phyloP scores from a whole-genome alignment of 371 early-diverging fungal species.

The Dichotomocladium elegans region DNA sequence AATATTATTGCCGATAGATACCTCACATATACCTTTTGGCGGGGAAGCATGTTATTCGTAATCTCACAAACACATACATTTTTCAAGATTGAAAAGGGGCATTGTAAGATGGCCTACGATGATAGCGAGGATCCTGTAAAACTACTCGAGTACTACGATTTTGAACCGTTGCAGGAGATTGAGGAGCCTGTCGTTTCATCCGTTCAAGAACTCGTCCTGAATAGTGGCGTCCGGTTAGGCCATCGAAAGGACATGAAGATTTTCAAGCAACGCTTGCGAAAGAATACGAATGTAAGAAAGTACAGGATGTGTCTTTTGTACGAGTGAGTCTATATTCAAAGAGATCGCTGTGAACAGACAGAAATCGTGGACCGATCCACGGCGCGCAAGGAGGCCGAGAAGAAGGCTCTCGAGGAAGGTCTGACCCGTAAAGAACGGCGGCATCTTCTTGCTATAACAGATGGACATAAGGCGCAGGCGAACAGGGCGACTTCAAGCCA shows the following conservation, averaged over 20 bases:
- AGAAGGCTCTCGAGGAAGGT: conserved; percentile 5
- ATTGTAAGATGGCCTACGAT: conserved; percentile 92
- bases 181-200: conserved; percentile 20
- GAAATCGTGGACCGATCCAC: conserved; percentile 1
- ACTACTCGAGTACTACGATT: conserved; percentile 89
- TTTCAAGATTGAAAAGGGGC: conserved; percentile 79
- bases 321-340: no score
- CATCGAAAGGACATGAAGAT: conserved; percentile 76
- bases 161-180: conserved; percentile 41
- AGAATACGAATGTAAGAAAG: conserved; percentile 7
- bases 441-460: conserved; percentile 8
- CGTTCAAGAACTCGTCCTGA: conserved; percentile 73
- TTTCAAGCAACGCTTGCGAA: conserved; percentile 70
- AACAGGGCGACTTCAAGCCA: not conserved
- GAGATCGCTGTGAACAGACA: no score
- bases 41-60: no score
- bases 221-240: conserved; percentile 76
- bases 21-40: no score
- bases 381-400: conserved; percentile 10
- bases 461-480: not conserved
- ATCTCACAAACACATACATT: not conserved
- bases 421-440: conserved; percentile 14
- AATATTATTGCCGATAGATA: no score
- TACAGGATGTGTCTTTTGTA: no score
- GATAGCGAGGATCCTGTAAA: conserved; percentile 85